Evolutionary conservation across 1,284 basidiomycete genomes (phyloP).

Genomic region (Cutaneotrichosporon cutaneum): DNA sequence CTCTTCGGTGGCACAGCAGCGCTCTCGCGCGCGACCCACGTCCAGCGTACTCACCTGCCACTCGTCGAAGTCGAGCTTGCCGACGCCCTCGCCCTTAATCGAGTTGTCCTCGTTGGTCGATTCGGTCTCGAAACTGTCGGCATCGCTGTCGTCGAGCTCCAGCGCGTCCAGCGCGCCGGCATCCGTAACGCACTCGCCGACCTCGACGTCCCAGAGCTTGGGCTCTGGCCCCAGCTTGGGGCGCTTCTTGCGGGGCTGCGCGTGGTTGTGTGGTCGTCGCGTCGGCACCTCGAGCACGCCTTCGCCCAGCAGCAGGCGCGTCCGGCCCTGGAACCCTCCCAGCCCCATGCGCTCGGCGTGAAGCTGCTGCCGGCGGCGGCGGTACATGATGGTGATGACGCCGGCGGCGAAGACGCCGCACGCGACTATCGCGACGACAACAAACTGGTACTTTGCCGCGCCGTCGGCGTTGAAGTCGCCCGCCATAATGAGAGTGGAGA

Average conservation of each 20-base stretch:
- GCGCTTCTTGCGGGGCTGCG: constrained; percentile 1
- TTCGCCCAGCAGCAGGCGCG: constrained; percentile 12
- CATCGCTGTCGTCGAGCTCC: neutral
- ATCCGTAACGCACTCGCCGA: constrained; percentile 5
- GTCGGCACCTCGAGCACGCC: constrained; percentile 14
- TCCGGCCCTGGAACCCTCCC: constrained; percentile 7
- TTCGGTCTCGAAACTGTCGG: constrained; percentile 5
- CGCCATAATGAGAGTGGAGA: neutral
- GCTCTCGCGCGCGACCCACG: neutral
- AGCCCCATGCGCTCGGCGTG: constrained; percentile 10
- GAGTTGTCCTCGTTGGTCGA: neutral
- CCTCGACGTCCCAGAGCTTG: constrained; percentile 18
- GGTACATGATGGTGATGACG: constrained; percentile 28
- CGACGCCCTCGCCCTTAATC: constrained; percentile 4
- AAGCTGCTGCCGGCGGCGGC: constrained; percentile 19
- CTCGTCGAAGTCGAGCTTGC: constrained; percentile 7
- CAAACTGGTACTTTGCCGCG: constrained; percentile 29
- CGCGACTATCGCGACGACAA: constrained; percentile 35
- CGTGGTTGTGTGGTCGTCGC: neutral
- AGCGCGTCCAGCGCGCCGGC: neutral
- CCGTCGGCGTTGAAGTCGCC: constrained; percentile 8
- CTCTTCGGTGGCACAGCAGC: neutral
- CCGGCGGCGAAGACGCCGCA: constrained; percentile 28
- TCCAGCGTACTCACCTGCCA: constrained; percentile 12
- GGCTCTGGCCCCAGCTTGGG: constrained; percentile 17